These are phyloP conservation scores for Inonotus hispidus DNA, from an alignment of 1,284 basidiomycete species.

Conservation along the genomic window DNA sequence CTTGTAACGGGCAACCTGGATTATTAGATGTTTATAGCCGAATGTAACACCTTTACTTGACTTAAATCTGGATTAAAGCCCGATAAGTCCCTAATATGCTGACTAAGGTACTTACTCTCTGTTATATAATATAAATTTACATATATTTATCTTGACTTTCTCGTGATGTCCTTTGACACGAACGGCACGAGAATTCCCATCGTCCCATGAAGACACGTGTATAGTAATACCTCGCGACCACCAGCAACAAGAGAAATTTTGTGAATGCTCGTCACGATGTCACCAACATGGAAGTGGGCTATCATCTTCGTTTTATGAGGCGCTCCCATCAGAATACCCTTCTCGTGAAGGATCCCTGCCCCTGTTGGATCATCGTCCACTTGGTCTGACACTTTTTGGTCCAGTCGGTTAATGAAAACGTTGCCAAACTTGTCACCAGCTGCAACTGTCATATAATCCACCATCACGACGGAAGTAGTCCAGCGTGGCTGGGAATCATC, in stretches of 20 bases:
- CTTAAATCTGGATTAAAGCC: too few relatives aligned
- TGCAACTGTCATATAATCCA: slow-evolving; percentile 96
- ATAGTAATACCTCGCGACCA: too few relatives aligned
- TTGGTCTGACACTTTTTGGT: slow-evolving; percentile 77
- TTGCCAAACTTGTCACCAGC: slow-evolving; percentile 97
- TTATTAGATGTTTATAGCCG: too few relatives aligned
- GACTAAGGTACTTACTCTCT: too few relatives aligned
- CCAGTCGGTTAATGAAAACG: slow-evolving; percentile 89
- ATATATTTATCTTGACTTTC: too few relatives aligned
- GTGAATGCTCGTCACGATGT: slow-evolving; percentile 88
- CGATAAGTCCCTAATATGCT: too few relatives aligned
- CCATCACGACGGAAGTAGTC: slow-evolving; percentile 84
- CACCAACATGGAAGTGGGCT: slow-evolving; percentile 91
- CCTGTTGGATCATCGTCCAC: slow-evolving; percentile 98
- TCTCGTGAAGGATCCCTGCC: slow-evolving; percentile 93
- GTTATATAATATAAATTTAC: too few relatives aligned
- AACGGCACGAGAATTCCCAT: too few relatives aligned
- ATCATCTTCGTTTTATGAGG: slow-evolving; percentile 91
- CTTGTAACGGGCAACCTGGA: too few relatives aligned
- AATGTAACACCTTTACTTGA: too few relatives aligned
- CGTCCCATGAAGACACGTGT: too few relatives aligned
- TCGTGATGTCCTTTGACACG: too few relatives aligned
- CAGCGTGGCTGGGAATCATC: slow-evolving; percentile 92
- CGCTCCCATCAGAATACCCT: slow-evolving; percentile 89
- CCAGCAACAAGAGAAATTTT: slow-evolving; percentile 91